Percentiles rank a stretch among this genome's conserved stretches.
These are phyloP conservation scores for Calonectria honghensis DNA, from an alignment of 2,329 filamentous ascomycete species.

Conservation along the genomic window DNA sequence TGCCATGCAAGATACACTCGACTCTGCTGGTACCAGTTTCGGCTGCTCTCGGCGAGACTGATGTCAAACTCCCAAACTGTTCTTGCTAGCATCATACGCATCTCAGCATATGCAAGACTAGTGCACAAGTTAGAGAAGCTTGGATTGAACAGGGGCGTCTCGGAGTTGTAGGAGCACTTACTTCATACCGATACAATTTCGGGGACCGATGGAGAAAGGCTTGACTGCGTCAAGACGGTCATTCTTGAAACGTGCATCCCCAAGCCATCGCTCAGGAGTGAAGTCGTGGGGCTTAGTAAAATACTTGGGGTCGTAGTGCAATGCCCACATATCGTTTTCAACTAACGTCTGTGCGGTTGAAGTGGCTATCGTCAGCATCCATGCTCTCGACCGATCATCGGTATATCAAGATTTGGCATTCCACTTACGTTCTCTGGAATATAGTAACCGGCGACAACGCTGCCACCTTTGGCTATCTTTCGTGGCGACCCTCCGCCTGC, in stretches of 20 bases:
- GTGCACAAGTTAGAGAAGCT: conserved; percentile 12
- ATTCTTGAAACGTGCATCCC: conserved; percentile 55
- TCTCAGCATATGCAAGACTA: conserved; percentile 58
- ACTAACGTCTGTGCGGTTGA: conserved; percentile 30
- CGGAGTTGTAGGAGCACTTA: conserved; percentile 52
- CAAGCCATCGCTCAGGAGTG: conserved; percentile 44
- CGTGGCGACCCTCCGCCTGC: conserved; percentile 48
- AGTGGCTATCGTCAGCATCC: conserved; percentile 7
- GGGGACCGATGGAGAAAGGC: conserved; percentile 68
- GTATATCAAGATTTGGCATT: not conserved
- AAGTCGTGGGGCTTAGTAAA: conserved; percentile 43
- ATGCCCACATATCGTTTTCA: conserved; percentile 43
- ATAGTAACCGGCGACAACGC: conserved; percentile 52
- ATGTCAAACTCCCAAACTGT: conserved; percentile 33
- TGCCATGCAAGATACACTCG: conserved; percentile 56
- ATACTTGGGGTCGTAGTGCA: conserved; percentile 31
- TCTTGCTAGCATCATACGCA: conserved; percentile 31
- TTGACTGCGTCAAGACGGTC: conserved; percentile 66
- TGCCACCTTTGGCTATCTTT: conserved; percentile 57
- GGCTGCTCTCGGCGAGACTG: conserved; percentile 52
- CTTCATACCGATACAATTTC: conserved; percentile 72
- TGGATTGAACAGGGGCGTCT: conserved; percentile 11
- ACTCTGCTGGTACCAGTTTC: conserved; percentile 54
- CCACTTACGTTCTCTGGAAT: conserved; percentile 57
- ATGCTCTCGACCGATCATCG: not conserved